phyloP scores from a whole-genome alignment of 2,329 filamentous ascomycete genomes.

The Penicillium palitans region DNA sequence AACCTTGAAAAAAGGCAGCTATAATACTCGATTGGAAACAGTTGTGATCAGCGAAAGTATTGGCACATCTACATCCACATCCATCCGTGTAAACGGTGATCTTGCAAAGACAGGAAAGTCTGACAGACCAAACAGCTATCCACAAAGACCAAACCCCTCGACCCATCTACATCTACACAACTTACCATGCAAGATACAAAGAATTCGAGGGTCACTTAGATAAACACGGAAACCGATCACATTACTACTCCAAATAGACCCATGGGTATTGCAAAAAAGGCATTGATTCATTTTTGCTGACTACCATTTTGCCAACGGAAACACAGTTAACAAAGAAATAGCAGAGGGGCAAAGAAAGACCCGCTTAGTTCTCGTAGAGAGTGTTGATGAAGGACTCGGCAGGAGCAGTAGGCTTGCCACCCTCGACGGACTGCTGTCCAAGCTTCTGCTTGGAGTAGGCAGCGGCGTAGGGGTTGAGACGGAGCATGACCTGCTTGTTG shows the following conservation, averaged over 20 bases:
- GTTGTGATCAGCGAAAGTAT: neutral
- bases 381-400: slow-evolving; percentile 55
- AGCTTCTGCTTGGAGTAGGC: slow-evolving; percentile 85
- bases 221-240: slow-evolving; percentile 28
- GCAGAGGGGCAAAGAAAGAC: slow-evolving; percentile 16
- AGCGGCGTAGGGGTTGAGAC: slow-evolving; percentile 96
- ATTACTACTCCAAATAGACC: slow-evolving; percentile 30
- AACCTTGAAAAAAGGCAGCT: neutral
- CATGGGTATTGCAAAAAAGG: slow-evolving; percentile 32
- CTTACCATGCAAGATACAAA: slow-evolving; percentile 13
- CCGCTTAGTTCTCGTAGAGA: slow-evolving; percentile 53
- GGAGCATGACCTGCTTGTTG: slow-evolving; percentile 98
- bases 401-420: slow-evolving; percentile 60
- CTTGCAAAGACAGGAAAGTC: neutral
- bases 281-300: slow-evolving; percentile 34
- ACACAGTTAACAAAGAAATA: slow-evolving; percentile 24
- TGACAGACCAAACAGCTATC: neutral
- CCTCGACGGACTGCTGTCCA: slow-evolving; percentile 66
- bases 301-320: slow-evolving; percentile 26
- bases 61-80: neutral
- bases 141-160: neutral
- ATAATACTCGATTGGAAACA: neutral
- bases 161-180: slow-evolving; percentile 6
- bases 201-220: slow-evolving; percentile 12
- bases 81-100: too few species aligned